Conservation (phyloP, 768 basidiomycete species). For the Mycena leptocephala region DNA sequence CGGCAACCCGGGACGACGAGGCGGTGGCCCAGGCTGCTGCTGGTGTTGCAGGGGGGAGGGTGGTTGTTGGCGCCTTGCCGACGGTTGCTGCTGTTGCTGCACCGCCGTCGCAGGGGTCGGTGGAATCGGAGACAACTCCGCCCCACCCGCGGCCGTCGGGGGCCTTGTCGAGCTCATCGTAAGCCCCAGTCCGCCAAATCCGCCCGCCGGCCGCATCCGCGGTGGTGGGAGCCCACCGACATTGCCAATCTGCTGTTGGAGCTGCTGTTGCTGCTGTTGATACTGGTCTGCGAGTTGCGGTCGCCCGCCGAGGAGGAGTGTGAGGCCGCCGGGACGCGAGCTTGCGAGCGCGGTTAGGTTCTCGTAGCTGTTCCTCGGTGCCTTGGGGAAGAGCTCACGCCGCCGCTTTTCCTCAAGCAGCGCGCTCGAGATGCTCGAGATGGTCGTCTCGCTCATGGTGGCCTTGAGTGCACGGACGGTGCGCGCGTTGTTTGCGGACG, state of each 20-base stretch:
- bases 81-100: constrained; percentile 7
- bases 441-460: constrained; percentile 9
- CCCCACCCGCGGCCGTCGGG: constrained; percentile 38
- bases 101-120: constrained; percentile 24
- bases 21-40: constrained; percentile 1
- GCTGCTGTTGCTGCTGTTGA: constrained; percentile 31
- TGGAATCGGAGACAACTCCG: constrained; percentile 25
- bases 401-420: constrained; percentile 29
- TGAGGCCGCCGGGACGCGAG: constrained; percentile 41
- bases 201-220: constrained; percentile 33
- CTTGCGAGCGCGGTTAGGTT: constrained; percentile 56
- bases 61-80: constrained; percentile 37
- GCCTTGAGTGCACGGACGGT: constrained; percentile 23
- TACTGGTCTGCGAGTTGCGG: constrained; percentile 42
- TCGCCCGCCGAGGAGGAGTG: constrained; percentile 38
- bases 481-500: constrained; percentile 30
- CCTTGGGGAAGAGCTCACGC: constrained; percentile 79
- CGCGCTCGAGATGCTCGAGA: constrained; percentile 28
- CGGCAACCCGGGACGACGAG: constrained; percentile 17
- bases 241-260: constrained; percentile 40
- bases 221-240: neutral
- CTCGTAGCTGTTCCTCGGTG: constrained; percentile 79
- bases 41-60: constrained; percentile 33
- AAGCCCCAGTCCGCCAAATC: constrained; percentile 30
- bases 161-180: constrained; percentile 22